phyloP scores from a whole-genome alignment of 1,284 basidiomycete species.

The Tylopilus orsonianus region DNA sequence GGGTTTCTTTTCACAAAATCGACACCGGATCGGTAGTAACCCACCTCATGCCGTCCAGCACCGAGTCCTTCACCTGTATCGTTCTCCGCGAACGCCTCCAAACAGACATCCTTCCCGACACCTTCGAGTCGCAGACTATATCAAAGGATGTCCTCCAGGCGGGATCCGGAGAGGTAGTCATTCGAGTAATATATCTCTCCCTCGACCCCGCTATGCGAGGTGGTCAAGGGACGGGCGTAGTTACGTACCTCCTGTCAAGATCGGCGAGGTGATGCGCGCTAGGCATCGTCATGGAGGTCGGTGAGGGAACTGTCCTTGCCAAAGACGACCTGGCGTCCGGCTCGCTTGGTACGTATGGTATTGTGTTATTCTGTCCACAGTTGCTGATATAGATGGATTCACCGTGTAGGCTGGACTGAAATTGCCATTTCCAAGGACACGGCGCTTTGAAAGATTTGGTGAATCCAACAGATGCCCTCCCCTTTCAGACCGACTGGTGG shows the following conservation, averaged over 20 bases:
- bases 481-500: neutral
- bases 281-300: slow-evolving; percentile 65
- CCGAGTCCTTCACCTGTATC: slow-evolving; percentile 56
- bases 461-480: slow-evolving; percentile 4
- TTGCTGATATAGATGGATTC: slow-evolving; percentile 4
- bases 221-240: slow-evolving; percentile 73
- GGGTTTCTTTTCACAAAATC: too few relatives aligned
- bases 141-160: slow-evolving; percentile 54
- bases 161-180: slow-evolving; percentile 59
- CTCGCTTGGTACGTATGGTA: slow-evolving; percentile 47
- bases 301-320: slow-evolving; percentile 50
- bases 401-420: slow-evolving; percentile 70
- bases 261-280: slow-evolving; percentile 88
- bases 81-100: slow-evolving; percentile 74
- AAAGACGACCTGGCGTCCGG: slow-evolving; percentile 71
- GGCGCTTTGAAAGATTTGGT: slow-evolving; percentile 47
- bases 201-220: slow-evolving; percentile 87
- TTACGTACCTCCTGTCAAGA: slow-evolving; percentile 73
- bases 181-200: slow-evolving; percentile 74
- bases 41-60: too few relatives aligned
- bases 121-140: slow-evolving; percentile 65
- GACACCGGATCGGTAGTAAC: too few relatives aligned
- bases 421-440: slow-evolving; percentile 66
- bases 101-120: slow-evolving; percentile 62
- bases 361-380: neutral